Evolutionary conservation across 352 stramenopile genomes (phyloP), one percentile per base, ranked within the genome.

Genomic region (Globisporangium ultimum): DNA sequence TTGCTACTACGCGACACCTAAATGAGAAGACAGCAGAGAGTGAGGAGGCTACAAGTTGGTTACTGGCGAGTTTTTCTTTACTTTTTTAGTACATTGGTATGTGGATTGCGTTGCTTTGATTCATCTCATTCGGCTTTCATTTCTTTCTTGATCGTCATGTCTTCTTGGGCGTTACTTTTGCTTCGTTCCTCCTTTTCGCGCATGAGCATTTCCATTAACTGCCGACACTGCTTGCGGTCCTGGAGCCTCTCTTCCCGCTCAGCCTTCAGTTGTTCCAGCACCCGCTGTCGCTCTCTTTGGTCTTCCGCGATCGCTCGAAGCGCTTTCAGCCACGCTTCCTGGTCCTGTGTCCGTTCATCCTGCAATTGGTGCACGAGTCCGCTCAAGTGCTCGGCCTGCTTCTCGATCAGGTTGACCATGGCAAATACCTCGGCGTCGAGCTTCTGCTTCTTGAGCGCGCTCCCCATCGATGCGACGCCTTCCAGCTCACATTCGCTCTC

Each of bases 381-480:
- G 12, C 40, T 45, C 40, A 45, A 45, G 40, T 45, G 40, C 40
- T 45, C 40, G 11, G 40, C 17, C 40, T 45, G 40, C 7, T 45
- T 45, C 40, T 45, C 40, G 13, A 45, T 15, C 40, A 45, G 3
- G 17, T 45, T 45, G 13, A 45, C 40, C 40, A 45, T 45, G 12
- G 40, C 40, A 2, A 45, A 10, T n/a, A 45, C 40, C 40, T 45
- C 40, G 40, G 40, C 17, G 12, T 45, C 40, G 13, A 58, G 38
- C n/a, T 58, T 58, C 38, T 58, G 52, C 41, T 58, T 58, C 52
- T 58, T 58, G 52, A 50, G 52, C 52, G 52, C 46, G 52, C 48
- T 58, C 20, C 48, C 22, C 8, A 17, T 18, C 41, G 22, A 14
- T 0, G 38, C n/a, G 7, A 24, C 41, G 8, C 10, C 10, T 21